Conservation (phyloP, 345 rosid genomes). For the Brassica incana region DNA sequence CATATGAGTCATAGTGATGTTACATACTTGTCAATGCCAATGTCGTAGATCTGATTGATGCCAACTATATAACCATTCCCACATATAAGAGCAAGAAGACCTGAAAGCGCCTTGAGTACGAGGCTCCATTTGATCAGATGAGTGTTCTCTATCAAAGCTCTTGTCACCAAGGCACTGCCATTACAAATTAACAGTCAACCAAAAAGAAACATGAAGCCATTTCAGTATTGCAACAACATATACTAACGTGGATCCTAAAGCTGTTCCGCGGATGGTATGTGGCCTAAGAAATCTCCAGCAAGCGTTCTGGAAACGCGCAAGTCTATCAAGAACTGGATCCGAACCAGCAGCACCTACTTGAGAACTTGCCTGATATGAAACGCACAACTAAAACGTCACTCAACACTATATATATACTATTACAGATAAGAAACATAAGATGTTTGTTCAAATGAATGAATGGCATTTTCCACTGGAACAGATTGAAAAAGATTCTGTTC, state of each 20-base stretch:
- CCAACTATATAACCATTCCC: slow-evolving; percentile 98
- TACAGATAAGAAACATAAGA: background rate
- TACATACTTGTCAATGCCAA: slow-evolving; percentile 93
- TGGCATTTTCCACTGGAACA: background rate
- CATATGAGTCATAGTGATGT: background rate
- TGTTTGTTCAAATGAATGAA: background rate
- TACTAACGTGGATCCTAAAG: slow-evolving; percentile 74
- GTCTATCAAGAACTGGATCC: slow-evolving; percentile 61
- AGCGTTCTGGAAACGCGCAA: slow-evolving; percentile 72
- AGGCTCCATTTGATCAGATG: slow-evolving; percentile 82
- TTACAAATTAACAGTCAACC: slow-evolving; percentile 18
- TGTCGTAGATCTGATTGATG: slow-evolving; percentile 96
- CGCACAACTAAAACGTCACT: background rate
- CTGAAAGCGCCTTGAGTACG: slow-evolving; percentile 76
- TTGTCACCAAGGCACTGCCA: slow-evolving; percentile 83
- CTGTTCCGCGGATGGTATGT: slow-evolving; percentile 93
- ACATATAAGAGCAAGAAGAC: slow-evolving; percentile 85
- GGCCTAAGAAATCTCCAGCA: slow-evolving; percentile 99
- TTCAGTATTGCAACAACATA: background rate
- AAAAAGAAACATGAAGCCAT: background rate
- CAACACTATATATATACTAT: background rate
- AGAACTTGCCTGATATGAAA: slow-evolving; percentile 60
- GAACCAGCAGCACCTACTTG: slow-evolving; percentile 80
- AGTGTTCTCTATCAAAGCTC: slow-evolving; percentile 84
- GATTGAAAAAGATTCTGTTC: background rate